A percentile compares a stretch with the other conserved stretches of the same genome.
Evolutionary conservation across 1,139 yeast species (phyloP).

Genomic region (Suhomyces panamericanus): DNA sequence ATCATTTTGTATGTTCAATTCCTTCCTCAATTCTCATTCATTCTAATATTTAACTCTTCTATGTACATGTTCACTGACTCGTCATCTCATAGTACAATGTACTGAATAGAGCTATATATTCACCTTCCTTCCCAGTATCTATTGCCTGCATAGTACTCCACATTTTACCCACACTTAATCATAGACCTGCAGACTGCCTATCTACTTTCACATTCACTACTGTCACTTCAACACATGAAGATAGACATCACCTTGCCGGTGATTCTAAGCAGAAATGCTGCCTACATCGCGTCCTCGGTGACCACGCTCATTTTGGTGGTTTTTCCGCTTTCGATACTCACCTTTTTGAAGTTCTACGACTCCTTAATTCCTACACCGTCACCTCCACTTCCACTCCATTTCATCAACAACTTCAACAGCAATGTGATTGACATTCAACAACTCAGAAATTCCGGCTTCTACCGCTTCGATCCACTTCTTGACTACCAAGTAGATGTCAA

Average conservation of each 20-base stretch:
- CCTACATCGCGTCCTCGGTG: conserved; percentile 7
- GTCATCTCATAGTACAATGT: no score
- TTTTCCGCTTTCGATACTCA: conserved; percentile 38
- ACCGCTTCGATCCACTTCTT: conserved; percentile 14
- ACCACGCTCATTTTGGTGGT: conserved; percentile 24
- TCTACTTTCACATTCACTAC: no score
- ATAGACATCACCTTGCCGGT: conserved; percentile 4
- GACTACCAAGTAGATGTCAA: conserved; percentile 24
- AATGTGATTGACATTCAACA: conserved; percentile 6
- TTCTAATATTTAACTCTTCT: no score
- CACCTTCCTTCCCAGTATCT: no score
- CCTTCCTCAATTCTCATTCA: no score
- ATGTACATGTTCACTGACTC: no score
- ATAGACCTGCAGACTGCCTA: background rate
- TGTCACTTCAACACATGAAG: conserved; percentile 2
- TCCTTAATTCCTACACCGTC: conserved; percentile 35
- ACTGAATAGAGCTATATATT: no score
- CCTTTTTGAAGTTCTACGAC: conserved; percentile 39
- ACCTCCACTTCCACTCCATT: conserved; percentile 27
- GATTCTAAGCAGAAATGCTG: conserved; percentile 3
- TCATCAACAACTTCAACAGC: conserved; percentile 13
- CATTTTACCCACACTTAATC: background rate
- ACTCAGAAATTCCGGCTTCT: conserved; percentile 1
- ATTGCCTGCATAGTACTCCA: no score
- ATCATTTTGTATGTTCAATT: no score